Conservation (phyloP, 2,329 filamentous ascomycete genomes). For the Trichoderma cornu-damae region DNA sequence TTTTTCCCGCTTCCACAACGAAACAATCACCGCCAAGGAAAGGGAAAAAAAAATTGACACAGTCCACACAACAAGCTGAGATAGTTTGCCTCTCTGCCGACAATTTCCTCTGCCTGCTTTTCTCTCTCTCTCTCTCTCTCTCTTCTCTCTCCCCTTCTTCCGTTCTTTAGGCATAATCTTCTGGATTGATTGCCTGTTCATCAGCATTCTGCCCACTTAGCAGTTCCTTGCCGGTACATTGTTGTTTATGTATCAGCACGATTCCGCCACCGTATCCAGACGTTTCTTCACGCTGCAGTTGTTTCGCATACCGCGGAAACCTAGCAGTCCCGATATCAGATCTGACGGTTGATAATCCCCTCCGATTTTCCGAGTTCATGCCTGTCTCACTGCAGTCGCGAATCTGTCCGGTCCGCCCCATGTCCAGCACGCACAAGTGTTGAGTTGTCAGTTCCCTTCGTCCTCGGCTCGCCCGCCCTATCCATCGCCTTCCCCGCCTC, state of each 20-base stretch:
- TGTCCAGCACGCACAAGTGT: constrained; percentile 51
- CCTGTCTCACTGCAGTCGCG: constrained; percentile 48
- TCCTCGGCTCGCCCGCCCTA: constrained; percentile 4
- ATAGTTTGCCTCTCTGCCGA: neutral
- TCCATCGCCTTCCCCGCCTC: constrained; percentile 24
- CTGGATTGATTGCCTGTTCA: neutral
- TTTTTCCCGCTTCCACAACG: neutral
- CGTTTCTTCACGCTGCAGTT: constrained; percentile 94
- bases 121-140: neutral
- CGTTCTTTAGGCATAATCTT: too few relatives aligned
- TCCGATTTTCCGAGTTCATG: constrained; percentile 51
- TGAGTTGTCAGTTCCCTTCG: constrained; percentile 36
- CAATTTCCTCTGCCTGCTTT: neutral
- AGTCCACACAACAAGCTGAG: neutral
- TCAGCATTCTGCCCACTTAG: constrained; percentile 29
- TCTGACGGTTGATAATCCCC: constrained; percentile 76
- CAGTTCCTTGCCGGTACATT: constrained; percentile 32
- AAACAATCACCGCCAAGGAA: neutral
- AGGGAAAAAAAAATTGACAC: neutral
- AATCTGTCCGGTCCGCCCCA: constrained; percentile 47
- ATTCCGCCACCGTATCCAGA: constrained; percentile 83
- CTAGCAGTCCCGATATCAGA: constrained; percentile 81
- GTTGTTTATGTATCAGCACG: constrained; percentile 99
- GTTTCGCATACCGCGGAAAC: constrained; percentile 94
- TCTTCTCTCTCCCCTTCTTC: neutral